Percentiles rank a stretch among this genome's conserved stretches.
Evolutionary conservation across 2,329 filamentous ascomycete genomes (phyloP).

Genomic region (Penicillium sp.): DNA sequence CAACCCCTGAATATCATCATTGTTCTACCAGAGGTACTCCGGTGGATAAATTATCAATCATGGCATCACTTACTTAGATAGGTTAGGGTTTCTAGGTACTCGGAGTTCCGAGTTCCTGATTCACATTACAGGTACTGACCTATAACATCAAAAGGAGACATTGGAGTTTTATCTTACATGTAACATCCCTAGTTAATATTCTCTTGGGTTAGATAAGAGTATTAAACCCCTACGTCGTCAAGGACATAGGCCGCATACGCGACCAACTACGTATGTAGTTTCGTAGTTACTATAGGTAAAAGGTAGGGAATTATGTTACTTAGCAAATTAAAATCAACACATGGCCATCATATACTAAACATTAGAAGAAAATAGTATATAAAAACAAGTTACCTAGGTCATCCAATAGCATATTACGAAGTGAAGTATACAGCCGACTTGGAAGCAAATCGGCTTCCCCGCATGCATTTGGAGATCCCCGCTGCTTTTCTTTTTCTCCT

Average conservation of each 20-base stretch:
- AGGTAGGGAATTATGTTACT: background rate
- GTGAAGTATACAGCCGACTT: slow-evolving; percentile 10
- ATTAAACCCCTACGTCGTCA: no score
- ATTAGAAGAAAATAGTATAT: background rate
- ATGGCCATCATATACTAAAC: background rate
- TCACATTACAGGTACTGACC: no score
- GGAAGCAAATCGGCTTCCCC: slow-evolving; percentile 8
- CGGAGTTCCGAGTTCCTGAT: background rate
- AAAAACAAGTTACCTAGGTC: background rate
- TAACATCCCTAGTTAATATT: no score
- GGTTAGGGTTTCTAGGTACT: background rate
- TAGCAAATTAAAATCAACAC: background rate
- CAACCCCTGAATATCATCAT: background rate
- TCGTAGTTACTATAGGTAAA: background rate
- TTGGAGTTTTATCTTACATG: no score
- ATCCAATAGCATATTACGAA: no score
- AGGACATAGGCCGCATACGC: no score
- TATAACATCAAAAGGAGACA: no score
- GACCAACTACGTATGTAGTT: background rate
- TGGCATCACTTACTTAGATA: background rate
- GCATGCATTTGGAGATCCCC: slow-evolving; percentile 11
- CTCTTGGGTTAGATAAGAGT: no score
- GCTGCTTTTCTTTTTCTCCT: background rate
- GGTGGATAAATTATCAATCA: background rate
- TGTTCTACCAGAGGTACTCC: background rate